phyloP scores from a whole-genome alignment of 2,329 filamentous ascomycete genomes.

The Ophiosphaerella herpotricha region DNA sequence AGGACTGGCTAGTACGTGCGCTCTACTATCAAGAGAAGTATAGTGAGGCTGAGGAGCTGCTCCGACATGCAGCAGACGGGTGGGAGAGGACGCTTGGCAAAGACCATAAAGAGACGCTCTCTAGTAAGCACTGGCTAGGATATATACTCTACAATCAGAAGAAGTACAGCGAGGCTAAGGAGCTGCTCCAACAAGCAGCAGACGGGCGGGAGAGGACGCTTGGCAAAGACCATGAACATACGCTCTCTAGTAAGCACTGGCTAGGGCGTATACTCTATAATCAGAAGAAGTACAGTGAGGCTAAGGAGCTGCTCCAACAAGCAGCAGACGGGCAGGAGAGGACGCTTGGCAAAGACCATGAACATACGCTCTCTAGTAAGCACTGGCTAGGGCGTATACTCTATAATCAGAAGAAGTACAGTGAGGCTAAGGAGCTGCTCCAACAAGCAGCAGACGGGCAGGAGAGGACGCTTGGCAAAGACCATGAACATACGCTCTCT shows the following conservation, averaged over 20 bases:
- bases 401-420: constrained; percentile 1
- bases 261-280: not conserved
- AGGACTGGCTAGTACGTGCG: not conserved
- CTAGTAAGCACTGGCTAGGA: constrained; percentile 1
- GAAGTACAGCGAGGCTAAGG: constrained; percentile 6
- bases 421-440: not conserved
- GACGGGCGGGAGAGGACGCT: not conserved
- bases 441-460: not conserved
- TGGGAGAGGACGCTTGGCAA: constrained; percentile 1
- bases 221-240: constrained; percentile 1
- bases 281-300: constrained; percentile 7
- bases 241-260: constrained; percentile 4
- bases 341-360: constrained; percentile 1
- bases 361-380: constrained; percentile 3
- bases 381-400: not conserved
- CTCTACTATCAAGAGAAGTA: constrained; percentile 4
- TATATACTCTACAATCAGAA: not conserved
- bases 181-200: constrained; percentile 1
- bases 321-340: not conserved
- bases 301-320: constrained; percentile 3
- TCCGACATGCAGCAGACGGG: not conserved
- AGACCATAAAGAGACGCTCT: constrained; percentile 2
- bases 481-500: no score
- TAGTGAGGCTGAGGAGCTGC: constrained; percentile 2
- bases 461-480: no score